These are phyloP conservation scores for Plasmodium inui DNA, from an alignment of 169 alveolate genomes.

Conservation along the genomic window DNA sequence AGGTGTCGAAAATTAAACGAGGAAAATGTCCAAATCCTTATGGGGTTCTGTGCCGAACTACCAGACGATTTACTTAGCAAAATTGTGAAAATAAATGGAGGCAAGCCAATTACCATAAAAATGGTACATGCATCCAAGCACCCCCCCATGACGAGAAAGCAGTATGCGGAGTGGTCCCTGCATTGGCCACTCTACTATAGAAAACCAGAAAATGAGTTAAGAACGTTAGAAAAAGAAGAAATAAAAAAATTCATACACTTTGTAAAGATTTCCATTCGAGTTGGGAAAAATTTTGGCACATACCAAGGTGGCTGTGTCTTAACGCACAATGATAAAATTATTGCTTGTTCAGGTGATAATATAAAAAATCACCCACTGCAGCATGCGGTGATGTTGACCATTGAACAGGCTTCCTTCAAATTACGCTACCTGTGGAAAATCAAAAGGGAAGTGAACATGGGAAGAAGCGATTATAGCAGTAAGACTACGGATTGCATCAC, in stretches of 20 bases:
- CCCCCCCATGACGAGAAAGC: constrained; percentile 84
- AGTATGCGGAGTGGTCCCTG: constrained; percentile 81
- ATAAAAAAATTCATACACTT: constrained; percentile 24
- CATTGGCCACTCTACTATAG: constrained; percentile 87
- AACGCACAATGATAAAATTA: constrained; percentile 80
- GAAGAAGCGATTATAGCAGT: not conserved
- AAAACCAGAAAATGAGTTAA: constrained; percentile 83
- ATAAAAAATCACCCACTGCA: constrained; percentile 81
- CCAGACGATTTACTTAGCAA: constrained; percentile 18
- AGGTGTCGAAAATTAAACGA: constrained; percentile 41
- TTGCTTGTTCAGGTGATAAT: constrained; percentile 85
- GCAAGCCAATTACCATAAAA: constrained; percentile 11
- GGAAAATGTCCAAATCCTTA: constrained; percentile 22
- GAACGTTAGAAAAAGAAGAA: constrained; percentile 77
- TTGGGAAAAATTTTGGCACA: constrained; percentile 59
- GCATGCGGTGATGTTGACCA: constrained; percentile 86
- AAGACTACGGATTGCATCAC: not conserved
- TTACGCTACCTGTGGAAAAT: constrained; percentile 58
- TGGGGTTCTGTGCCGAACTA: constrained; percentile 24
- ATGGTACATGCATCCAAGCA: constrained; percentile 80
- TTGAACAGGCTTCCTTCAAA: constrained; percentile 78
- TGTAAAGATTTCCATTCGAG: constrained; percentile 30
- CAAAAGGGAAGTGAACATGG: constrained; percentile 2
- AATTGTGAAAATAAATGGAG: constrained; percentile 13
- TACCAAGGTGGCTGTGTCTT: constrained; percentile 85